phyloP scores from a whole-genome alignment of 2,329 filamentous ascomycete species.

The Anthostomella pinea region DNA sequence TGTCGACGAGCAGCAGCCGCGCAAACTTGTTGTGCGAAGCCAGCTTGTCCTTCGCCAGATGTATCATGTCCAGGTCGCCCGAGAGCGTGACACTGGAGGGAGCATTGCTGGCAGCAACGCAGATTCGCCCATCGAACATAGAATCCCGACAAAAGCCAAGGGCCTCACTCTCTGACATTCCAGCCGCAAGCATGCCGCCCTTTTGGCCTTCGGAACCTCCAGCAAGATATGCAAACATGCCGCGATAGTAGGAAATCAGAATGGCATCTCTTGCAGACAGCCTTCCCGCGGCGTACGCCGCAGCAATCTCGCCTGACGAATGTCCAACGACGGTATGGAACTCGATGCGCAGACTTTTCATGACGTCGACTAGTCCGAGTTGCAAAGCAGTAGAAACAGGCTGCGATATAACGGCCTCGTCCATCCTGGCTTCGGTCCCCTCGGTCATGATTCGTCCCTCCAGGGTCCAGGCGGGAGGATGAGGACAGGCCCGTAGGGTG shows the following conservation, averaged over 20 bases:
- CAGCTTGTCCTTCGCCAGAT: slow-evolving; percentile 18
- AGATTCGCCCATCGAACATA: slow-evolving; percentile 20
- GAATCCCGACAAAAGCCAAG: slow-evolving; percentile 19
- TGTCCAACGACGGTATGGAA: slow-evolving; percentile 33
- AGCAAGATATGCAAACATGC: slow-evolving; percentile 23
- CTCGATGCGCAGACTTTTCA: slow-evolving; percentile 24
- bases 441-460: slow-evolving; percentile 34
- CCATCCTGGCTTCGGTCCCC: slow-evolving; percentile 26
- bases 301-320: slow-evolving; percentile 32
- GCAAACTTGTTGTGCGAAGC: slow-evolving; percentile 29
- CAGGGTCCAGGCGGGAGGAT: slow-evolving; percentile 33
- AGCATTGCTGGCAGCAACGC: slow-evolving; percentile 29
- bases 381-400: slow-evolving; percentile 54
- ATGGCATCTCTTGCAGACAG: slow-evolving; percentile 29
- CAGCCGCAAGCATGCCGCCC: slow-evolving; percentile 30
- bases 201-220: slow-evolving; percentile 19
- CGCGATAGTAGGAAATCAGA: slow-evolving; percentile 31
- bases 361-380: slow-evolving; percentile 40
- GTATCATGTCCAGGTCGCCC: slow-evolving; percentile 25
- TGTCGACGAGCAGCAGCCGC: slow-evolving; percentile 39
- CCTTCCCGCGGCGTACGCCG: slow-evolving; percentile 30
- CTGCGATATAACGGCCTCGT: slow-evolving; percentile 43
- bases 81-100: slow-evolving; percentile 29
- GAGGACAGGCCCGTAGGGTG: slow-evolving; percentile 18
- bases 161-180: slow-evolving; percentile 27